Base-by-base conservation (phyloP, 768 basidiomycete species). In the Podaxis mareebaensis region DNA sequence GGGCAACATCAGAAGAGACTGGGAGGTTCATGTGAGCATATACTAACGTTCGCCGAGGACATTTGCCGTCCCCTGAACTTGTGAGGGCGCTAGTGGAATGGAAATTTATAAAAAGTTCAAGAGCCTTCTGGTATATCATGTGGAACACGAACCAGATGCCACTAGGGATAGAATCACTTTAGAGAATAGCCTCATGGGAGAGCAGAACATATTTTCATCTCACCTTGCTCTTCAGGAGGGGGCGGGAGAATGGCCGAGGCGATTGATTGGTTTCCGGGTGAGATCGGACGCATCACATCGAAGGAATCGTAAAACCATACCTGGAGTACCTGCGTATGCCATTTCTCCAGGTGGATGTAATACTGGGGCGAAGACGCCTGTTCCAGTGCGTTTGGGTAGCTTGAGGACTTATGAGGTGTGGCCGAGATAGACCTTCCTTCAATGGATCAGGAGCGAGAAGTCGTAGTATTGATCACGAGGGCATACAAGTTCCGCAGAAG, bases 1-100 rank as follows among this genome's bases (percentile, higher is more conserved):
- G 13, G 52, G 59, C 36, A n/a, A 39, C 6, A 13, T 3, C 28
- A 36, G 28, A 48, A 12, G 7, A 11, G 28, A 11, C 11, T 22
- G 30, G 40, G 12, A 39, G 36, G 6, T n/a, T 20, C 28, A 15
- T 26, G 42, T 39, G 56, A 57, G 42, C 39, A 30, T 44, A 42
- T 60, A 60, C 49, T 51, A 13, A 60, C 49, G 51, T 15, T 53
- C 51, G 22, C 39, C 59, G 13, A 40, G 49, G 22, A 30, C 59
- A 28, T 60, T 28, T n/a, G 33, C 22, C 5, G 17, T 13, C 6
- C 22, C 13, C 24, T 24, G 54, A 20, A n/a, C 38, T n/a, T 55
- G 53, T 39, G 39, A n/a, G 38, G 20, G 39, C 7, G 12, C 20
- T 56, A 12, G 22, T 17, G 39, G n/a, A 40, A 40, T 22, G 36